Evolutionary conservation across 257 asterid genomes (phyloP), one percentile per base, ranked within the genome.

Genomic region (Forsythia viridissima): DNA sequence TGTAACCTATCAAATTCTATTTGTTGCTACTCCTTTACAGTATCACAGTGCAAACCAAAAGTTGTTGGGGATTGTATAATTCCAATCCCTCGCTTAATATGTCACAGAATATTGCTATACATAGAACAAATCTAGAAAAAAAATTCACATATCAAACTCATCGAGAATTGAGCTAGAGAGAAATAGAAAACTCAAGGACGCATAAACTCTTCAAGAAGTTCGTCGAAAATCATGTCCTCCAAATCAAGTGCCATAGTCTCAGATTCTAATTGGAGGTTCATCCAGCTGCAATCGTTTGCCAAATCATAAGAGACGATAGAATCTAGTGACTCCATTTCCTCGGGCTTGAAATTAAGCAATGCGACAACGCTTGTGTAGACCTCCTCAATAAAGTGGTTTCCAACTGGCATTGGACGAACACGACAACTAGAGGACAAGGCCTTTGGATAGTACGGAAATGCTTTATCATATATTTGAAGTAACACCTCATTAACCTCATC

Each of bases 181-280:
- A 76, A 24, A 51, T 30, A 48, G 18, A 38, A 21, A 12, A 24
- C 43, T 86, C 83, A 90, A 70, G 76, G 77, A 85, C 39, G 68
- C 2, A 85, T 65, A 16, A 87, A 61, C 68, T 95, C 99, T 48
- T 90, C 90, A 57, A 93, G n/a, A 44, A 95, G 83, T 51, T 92
- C 92, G 61, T 76, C 74, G 63, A 93, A 88, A 34, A 93, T 85
- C 82, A 85, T 46, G 48, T 91, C 97, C 79, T 93, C 99, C 61
- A 93, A 16, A 61, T 90, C 92, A 39, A 95, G 87, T 13, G 84
- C 93, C 2, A 87, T 15, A 43, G 82, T 79, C 85, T 93, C 98
- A 5, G 85, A 82, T 76, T 92, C 97, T 38, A 85, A 37, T 80
- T 93, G 97, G 20, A 92, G 93, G 75, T 95, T 92, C 98, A 95